A percentile compares a stretch with the other conserved stretches of the same genome.
These are phyloP conservation scores for Suillus ampliporus DNA, from an alignment of 768 basidiomycete genomes.

Conservation along the genomic window DNA sequence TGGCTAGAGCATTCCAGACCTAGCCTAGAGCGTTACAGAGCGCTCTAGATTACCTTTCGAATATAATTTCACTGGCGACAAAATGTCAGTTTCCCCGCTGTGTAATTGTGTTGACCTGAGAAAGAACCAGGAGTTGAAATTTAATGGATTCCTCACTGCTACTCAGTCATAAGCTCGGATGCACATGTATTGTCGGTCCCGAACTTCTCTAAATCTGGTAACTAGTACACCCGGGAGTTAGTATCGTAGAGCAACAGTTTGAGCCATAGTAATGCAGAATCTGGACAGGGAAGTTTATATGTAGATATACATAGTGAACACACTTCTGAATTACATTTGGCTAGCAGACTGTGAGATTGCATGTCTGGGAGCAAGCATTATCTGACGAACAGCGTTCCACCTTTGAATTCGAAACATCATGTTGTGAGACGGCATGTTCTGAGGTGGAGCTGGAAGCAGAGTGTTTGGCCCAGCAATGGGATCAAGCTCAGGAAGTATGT, in stretches of 20 bases:
- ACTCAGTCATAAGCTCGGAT: no score
- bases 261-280: neutral
- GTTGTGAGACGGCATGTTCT: neutral
- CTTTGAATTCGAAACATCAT: neutral
- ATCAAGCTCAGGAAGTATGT: slow-evolving; percentile 8
- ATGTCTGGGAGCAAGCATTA: neutral
- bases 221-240: neutral
- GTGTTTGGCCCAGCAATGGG: neutral
- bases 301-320: neutral
- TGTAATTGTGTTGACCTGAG: no score
- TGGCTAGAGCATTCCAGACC: no score
- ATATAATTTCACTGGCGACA: no score
- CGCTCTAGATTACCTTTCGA: no score
- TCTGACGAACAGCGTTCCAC: slow-evolving; percentile 1
- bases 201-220: no score
- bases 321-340: neutral
- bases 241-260: neutral
- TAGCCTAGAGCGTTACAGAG: no score
- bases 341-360: neutral
- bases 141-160: no score
- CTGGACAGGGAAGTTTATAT: neutral
- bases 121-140: no score
- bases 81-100: no score
- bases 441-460: neutral
- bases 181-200: no score